Base-by-base conservation (phyloP, 352 stramenopile species). In the Phytophthora kernoviae region DNA sequence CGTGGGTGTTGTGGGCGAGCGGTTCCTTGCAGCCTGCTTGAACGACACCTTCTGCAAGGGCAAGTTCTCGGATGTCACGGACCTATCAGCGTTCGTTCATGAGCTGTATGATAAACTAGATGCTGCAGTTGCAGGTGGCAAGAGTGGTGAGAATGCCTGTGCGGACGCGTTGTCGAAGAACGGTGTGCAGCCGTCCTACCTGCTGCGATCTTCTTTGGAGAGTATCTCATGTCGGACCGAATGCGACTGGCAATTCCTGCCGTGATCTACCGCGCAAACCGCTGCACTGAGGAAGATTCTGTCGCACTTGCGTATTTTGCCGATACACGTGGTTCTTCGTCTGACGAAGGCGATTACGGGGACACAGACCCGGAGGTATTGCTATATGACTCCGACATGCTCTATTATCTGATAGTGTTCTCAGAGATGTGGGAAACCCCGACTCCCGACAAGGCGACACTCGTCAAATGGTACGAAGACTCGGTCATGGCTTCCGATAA, bases 341-440 rank as follows among this genome's bases (percentile, higher is more conserved):
- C 62, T 8, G 55, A 54, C 0, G 39, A 70, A 18, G 36, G 53
- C 15, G 68, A 32, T 1, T 62, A 66, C 17, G 39, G 64, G 1
- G 66, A 78, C 21, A 63, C 62, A 0, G 77, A 88, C 44, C 57
- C 79, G 4, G 73, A 84, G 42, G 77, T 62, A 18, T 24, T 87
- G 34, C 52, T 90, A 39, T 90, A 73, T 55, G 71, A 80, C 48
- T 90, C 80, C 27, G 77, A 88, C 48, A 86, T 89, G 77, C 69
- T 91, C 18, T 91, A 91, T 58, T 83, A 88, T 30, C 50, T 91
- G n/a, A 81, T 91, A 49, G 81, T 91, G 37, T 91, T 90, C 54
- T 90, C 79, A 1, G 81, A 91, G 46, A 87, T 90, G 79, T 89
- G 80, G 82, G 73, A 85, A 53, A 60, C 57, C 24, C 80, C 80